Percentiles rank a stretch among this genome's conserved stretches.
Conservation (phyloP, 164 flowering plant species). For the Liriodendron chinense region DNA sequence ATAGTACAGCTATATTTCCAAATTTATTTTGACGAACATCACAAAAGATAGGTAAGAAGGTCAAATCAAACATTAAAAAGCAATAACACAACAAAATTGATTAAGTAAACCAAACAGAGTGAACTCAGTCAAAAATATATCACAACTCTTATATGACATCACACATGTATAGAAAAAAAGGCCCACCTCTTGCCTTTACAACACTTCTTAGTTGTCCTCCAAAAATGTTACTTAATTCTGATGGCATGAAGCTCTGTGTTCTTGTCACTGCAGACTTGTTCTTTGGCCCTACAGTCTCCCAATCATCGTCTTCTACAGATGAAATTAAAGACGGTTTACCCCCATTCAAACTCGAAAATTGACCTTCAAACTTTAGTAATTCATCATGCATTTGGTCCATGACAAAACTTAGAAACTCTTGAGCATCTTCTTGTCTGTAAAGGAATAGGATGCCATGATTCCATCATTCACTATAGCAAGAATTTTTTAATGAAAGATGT, state of each 20-base stretch:
- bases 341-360: conserved; percentile 27
- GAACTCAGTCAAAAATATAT: too few relatives aligned
- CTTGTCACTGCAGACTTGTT: conserved; percentile 93
- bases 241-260: conserved; percentile 80
- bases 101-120: too few relatives aligned
- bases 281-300: conserved; percentile 99
- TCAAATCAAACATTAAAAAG: too few relatives aligned
- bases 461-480: background rate
- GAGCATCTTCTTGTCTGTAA: conserved; percentile 97
- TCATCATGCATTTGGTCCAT: conserved; percentile 96
- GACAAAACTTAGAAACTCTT: conserved; percentile 87
- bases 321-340: conserved; percentile 47
- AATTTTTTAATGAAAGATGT: background rate
- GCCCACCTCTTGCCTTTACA: conserved; percentile 83
- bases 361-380: conserved; percentile 74
- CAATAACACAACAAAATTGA: too few relatives aligned
- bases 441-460: background rate
- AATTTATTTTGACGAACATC: too few relatives aligned
- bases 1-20: too few relatives aligned
- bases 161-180: background rate
- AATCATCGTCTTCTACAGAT: conserved; percentile 80
- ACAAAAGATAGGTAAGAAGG: too few relatives aligned
- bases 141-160: too few relatives aligned
- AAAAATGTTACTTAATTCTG: conserved; percentile 81
- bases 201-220: conserved; percentile 88